Evolutionary conservation across 495 filamentous ascomycete species (phyloP).

Genomic region (Tuber calosporum): DNA sequence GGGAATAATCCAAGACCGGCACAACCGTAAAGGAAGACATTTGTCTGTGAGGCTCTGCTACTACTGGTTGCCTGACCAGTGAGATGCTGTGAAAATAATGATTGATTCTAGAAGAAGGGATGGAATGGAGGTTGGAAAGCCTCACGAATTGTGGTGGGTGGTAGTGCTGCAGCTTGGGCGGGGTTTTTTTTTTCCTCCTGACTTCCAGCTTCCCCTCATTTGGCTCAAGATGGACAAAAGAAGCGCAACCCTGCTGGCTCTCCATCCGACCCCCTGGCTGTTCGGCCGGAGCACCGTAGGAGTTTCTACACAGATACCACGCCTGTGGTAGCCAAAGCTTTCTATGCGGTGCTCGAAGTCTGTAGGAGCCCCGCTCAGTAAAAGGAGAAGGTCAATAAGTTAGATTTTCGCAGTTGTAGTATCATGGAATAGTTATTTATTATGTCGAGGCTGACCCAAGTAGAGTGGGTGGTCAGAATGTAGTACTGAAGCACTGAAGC

Average conservation of each 20-base stretch:
- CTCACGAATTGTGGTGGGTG: constrained; percentile 1
- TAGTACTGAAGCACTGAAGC: not conserved
- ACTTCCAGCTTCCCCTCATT: constrained; percentile 22
- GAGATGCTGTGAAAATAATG: not conserved
- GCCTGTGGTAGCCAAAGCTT: not conserved
- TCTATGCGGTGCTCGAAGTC: not conserved
- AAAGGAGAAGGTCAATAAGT: not conserved
- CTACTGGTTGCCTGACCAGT: not conserved
- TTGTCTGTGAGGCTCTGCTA: not conserved
- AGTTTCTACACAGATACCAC: not conserved
- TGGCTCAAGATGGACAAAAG: constrained; percentile 13
- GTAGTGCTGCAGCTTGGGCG: constrained; percentile 4
- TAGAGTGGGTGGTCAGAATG: not conserved
- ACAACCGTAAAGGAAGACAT: constrained; percentile 61
- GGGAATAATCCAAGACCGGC: constrained; percentile 72
- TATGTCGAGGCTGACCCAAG: not conserved
- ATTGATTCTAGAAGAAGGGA: constrained; percentile 12
- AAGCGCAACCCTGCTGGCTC: constrained; percentile 22
- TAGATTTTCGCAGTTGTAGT: not conserved
- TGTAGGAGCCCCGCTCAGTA: not conserved
- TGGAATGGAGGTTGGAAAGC: constrained; percentile 1
- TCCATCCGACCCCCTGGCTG: not conserved
- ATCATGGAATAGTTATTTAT: not conserved
- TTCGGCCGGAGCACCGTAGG: not conserved
- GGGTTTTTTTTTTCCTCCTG: constrained; percentile 16